Evolutionary conservation across 2,329 filamentous ascomycete genomes (phyloP).

Genomic region (Aureobasidium vineae): DNA sequence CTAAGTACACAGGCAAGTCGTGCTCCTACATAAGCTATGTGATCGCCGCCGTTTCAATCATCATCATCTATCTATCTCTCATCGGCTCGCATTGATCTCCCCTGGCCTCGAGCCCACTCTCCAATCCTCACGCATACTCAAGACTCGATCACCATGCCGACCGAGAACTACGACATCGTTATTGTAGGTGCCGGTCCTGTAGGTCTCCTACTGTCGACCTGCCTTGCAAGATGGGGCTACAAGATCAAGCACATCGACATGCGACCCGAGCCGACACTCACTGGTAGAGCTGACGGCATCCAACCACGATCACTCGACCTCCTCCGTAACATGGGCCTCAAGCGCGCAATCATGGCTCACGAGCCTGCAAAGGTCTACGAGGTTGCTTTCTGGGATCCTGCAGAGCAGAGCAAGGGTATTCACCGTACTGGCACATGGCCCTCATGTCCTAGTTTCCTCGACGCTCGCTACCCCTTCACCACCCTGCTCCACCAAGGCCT

Average conservation of each 20-base stretch:
- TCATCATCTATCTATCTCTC: neutral
- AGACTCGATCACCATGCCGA: constrained; percentile 11
- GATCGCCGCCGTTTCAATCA: constrained; percentile 1
- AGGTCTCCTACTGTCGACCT: constrained; percentile 82
- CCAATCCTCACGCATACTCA: neutral
- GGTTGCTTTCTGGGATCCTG: constrained; percentile 65
- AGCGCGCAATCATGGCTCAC: constrained; percentile 82
- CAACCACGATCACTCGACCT: constrained; percentile 86
- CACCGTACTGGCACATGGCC: constrained; percentile 69
- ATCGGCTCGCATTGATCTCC: neutral
- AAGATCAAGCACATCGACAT: constrained; percentile 95
- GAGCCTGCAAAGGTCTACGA: constrained; percentile 82
- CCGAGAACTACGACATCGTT: constrained; percentile 65
- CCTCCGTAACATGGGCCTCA: constrained; percentile 84
- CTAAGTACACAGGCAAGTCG: neutral
- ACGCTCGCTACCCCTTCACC: constrained; percentile 63
- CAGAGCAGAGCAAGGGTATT: constrained; percentile 53
- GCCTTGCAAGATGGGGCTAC: constrained; percentile 89
- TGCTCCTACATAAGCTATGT: constrained; percentile 12
- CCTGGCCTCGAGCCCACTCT: neutral
- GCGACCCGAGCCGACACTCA: constrained; percentile 76
- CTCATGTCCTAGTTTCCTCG: constrained; percentile 79
- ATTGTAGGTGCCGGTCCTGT: constrained; percentile 88
- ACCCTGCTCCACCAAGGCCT: constrained; percentile 62
- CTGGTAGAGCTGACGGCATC: constrained; percentile 86